A percentile compares a stretch with the other conserved stretches of the same genome.
Evolutionary conservation across 73 alveolate genomes (phyloP).

Genomic region (Halteria grandinella): DNA sequence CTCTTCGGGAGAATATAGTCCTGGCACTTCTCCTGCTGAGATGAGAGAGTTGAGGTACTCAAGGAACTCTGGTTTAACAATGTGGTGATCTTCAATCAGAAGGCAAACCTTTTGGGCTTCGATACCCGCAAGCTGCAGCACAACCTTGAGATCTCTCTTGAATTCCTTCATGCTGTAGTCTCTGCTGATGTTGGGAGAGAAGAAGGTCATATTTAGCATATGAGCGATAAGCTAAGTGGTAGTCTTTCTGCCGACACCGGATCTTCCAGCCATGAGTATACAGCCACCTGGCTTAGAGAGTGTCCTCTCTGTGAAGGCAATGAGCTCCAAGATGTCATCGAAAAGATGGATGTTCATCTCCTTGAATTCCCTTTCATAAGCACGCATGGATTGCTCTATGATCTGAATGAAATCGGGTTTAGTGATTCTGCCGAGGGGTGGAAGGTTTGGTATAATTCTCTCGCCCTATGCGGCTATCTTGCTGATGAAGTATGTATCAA

Average conservation of each 20-base stretch:
- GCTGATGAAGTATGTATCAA: conserved; percentile 67
- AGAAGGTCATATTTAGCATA: conserved; percentile 76
- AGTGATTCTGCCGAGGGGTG: conserved; percentile 68
- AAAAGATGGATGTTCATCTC: conserved; percentile 85
- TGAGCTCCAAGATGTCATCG: conserved; percentile 80
- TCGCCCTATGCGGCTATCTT: conserved; percentile 62
- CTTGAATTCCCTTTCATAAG: conserved; percentile 94
- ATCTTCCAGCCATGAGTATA: conserved; percentile 96
- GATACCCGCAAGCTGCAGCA: conserved; percentile 90
- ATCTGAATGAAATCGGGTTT: conserved; percentile 74
- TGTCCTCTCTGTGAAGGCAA: conserved; percentile 81
- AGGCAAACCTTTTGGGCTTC: conserved; percentile 90
- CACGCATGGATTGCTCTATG: conserved; percentile 74
- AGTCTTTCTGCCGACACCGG: conserved; percentile 99
- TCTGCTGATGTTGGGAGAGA: conserved; percentile 81
- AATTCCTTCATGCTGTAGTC: conserved; percentile 88
- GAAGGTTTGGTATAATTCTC: conserved; percentile 56
- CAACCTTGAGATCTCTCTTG: conserved; percentile 95
- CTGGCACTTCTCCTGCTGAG: conserved; percentile 99
- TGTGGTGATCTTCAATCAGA: conserved; percentile 96
- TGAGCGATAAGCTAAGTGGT: conserved; percentile 81
- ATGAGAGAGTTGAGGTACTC: conserved; percentile 91
- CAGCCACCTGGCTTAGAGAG: conserved; percentile 80
- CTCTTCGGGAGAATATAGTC: conserved; percentile 98
- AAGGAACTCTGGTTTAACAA: conserved; percentile 89